Evolutionary conservation across 371 early-diverging fungal genomes (phyloP).

Genomic region (Actinomortierella wolfii): DNA sequence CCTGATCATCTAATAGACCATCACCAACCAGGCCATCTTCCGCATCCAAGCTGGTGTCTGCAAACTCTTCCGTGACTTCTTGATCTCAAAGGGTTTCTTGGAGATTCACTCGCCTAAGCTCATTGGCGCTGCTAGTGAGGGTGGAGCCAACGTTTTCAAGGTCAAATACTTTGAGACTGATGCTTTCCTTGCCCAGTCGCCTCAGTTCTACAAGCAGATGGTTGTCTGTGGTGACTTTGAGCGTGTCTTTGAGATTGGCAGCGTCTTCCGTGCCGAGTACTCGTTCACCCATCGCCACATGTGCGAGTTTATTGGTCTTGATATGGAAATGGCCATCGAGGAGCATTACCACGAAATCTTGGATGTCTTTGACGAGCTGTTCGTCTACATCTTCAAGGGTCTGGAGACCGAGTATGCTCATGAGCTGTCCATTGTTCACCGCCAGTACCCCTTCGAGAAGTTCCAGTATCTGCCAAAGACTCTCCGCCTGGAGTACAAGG

Average conservation of each 20-base stretch:
- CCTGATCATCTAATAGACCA: slow-evolving; percentile 58
- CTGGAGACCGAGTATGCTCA: slow-evolving; percentile 80
- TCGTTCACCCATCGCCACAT: slow-evolving; percentile 99
- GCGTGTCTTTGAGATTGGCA: slow-evolving; percentile 98
- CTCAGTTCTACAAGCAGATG: slow-evolving; percentile 99
- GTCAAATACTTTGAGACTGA: slow-evolving; percentile 95
- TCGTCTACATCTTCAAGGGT: slow-evolving; percentile 91
- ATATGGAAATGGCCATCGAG: slow-evolving; percentile 99
- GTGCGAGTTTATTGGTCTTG: slow-evolving; percentile 99
- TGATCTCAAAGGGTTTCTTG: slow-evolving; percentile 83
- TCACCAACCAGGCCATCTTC: slow-evolving; percentile 98
- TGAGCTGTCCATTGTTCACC: slow-evolving; percentile 89
- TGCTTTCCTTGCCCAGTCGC: slow-evolving; percentile 99
- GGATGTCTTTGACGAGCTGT: slow-evolving; percentile 83
- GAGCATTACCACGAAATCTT: slow-evolving; percentile 98
- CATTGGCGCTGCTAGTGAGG: slow-evolving; percentile 96
- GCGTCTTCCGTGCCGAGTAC: slow-evolving; percentile 99
- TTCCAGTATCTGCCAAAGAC: slow-evolving; percentile 90
- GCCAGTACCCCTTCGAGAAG: slow-evolving; percentile 94
- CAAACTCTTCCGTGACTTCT: slow-evolving; percentile 93
- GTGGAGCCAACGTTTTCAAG: slow-evolving; percentile 99
- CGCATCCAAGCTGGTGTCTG: slow-evolving; percentile 96
- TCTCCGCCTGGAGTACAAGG: slow-evolving; percentile 85
- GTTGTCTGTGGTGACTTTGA: slow-evolving; percentile 98
- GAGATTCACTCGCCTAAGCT: slow-evolving; percentile 99